Percentiles rank a stretch among this genome's conserved stretches.
Conservation (phyloP, 148 eudicot species). For the Chenopodium quinoa region DNA sequence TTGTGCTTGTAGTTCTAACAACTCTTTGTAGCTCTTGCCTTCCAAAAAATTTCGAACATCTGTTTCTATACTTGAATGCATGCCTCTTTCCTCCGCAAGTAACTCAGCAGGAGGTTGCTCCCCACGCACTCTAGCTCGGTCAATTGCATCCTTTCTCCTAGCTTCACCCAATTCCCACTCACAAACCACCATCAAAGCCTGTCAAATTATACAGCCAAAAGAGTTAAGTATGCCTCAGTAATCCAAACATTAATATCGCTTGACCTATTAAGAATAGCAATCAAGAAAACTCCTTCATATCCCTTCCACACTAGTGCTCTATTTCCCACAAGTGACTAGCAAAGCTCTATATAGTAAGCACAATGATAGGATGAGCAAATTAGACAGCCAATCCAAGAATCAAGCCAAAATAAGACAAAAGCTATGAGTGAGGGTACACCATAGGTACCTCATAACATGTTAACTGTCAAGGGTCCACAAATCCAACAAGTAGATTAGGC, state of each 20-base stretch:
- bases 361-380: background rate
- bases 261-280: background rate
- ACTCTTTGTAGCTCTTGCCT: conserved; percentile 64
- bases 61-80: conserved; percentile 81
- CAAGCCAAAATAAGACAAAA: background rate
- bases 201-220: conserved; percentile 18
- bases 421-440: background rate
- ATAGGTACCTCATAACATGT: background rate
- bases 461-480: background rate
- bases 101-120: conserved; percentile 82
- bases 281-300: background rate
- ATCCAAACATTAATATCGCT: background rate
- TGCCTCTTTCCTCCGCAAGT: conserved; percentile 90
- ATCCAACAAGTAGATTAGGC: background rate
- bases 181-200: conserved; percentile 90
- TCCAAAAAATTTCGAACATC: conserved; percentile 72
- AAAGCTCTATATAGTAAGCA: background rate
- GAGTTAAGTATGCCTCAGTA: conserved; percentile 5
- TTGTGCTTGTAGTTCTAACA: conserved; percentile 61
- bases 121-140: conserved; percentile 87
- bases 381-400: background rate
- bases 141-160: conserved; percentile 73
- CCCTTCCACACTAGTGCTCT: background rate
- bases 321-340: background rate
- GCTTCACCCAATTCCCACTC: conserved; percentile 94